These are phyloP conservation scores for Paecilomyces variotii DNA, from an alignment of 2,329 filamentous ascomycete species.

Conservation along the genomic window DNA sequence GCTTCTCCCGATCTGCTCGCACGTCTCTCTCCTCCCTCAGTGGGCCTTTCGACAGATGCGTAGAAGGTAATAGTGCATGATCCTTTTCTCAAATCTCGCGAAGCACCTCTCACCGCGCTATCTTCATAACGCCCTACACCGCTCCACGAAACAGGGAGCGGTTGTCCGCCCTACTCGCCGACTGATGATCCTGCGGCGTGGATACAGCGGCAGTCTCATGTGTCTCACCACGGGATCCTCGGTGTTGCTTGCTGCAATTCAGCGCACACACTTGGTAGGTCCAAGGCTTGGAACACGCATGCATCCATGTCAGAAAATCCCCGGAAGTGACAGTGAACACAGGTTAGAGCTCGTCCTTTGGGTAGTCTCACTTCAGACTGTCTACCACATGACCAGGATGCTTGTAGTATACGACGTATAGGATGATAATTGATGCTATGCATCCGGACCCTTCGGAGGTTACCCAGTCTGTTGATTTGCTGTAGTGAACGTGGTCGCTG, in stretches of 20 bases:
- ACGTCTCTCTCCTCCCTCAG: background rate
- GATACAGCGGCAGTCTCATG: background rate
- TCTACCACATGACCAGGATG: background rate
- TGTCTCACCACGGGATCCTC: background rate
- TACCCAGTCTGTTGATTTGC: background rate
- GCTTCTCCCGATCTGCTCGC: background rate
- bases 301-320: background rate
- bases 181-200: background rate
- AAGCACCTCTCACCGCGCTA: background rate
- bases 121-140: background rate
- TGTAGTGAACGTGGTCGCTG: background rate
- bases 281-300: slow-evolving; percentile 1
- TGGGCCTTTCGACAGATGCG: background rate
- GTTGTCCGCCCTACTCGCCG: background rate
- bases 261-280: background rate
- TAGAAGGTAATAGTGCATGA: background rate
- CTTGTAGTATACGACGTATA: background rate
- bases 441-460: slow-evolving; percentile 28
- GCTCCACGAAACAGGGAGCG: background rate
- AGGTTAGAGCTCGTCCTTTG: background rate
- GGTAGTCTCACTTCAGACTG: slow-evolving; percentile 2
- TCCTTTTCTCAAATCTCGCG: background rate
- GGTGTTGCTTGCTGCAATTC: background rate
- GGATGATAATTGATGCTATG: slow-evolving; percentile 20
- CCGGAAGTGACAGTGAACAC: background rate